Base-by-base conservation (phyloP, 1,284 basidiomycete genomes). In the Apiotrichum laibachii region DNA sequence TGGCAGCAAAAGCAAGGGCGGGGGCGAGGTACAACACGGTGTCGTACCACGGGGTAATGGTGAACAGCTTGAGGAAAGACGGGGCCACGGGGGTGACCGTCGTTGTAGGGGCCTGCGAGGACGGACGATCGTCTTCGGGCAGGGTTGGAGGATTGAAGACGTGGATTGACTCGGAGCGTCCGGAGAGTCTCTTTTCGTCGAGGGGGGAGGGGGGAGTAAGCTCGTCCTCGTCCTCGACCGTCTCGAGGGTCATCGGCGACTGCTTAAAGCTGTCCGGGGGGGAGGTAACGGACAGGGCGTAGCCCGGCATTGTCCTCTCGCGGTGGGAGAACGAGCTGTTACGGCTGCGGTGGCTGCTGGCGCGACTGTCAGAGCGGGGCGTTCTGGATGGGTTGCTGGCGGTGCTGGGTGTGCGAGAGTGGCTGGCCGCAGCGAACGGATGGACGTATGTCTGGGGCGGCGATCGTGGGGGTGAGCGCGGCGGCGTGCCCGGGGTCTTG, bases 1-100 rank as follows among this genome's bases (percentile, higher is more conserved):
- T 77, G 43, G 91, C 60, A 5, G 91, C 88, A 31, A 86, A 82
- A 46, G 85, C 19, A 54, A 89, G 66, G 5, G 89, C 92, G 1
- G 94, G 94, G 53, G 94, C 78, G 60, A 92, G 80, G 22, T 81
- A 65, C 51, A 85, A 67, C 31, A 77, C 5, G 57, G 82, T 68
- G 67, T 89, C 85, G 48, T 81, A 81, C 33, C 78, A 73, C 1
- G 85, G 80, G 57, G 88, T 80, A 56, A 86, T 81, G 37, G 85
- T 85, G 76, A 88, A 90, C 50, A 91, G 82, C 19, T 86, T 83
- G 50, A 80, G 72, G 62, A 86, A 77, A 1, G 83, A 81, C 1
- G 86, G 84, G 52, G 72, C 63, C 8, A 83, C 80, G 2, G 79
- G 73, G 1, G 54, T 10, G 48, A 7, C 19, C 35, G 45, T 1